Conservation (phyloP, 2,329 filamentous ascomycete species). For the Neonectria sp. region DNA sequence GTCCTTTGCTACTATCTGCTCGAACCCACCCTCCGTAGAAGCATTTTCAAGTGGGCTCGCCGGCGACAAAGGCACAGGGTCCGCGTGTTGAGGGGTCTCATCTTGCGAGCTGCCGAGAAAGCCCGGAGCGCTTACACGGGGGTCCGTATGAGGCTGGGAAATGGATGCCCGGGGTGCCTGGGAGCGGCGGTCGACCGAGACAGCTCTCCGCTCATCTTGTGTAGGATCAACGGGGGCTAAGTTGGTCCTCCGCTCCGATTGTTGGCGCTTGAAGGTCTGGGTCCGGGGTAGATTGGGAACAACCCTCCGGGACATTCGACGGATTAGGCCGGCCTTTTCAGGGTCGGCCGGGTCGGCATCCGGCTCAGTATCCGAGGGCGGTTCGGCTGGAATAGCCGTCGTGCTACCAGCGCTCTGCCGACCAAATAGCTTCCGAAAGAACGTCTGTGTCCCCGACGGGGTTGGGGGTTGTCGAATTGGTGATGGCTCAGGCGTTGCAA, state of each 20-base stretch:
- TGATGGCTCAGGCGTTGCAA: slow-evolving; percentile 48
- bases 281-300: slow-evolving; percentile 83
- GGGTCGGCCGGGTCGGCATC: slow-evolving; percentile 44
- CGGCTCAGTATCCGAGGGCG: slow-evolving; percentile 52
- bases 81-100: slow-evolving; percentile 34
- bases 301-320: slow-evolving; percentile 71
- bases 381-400: slow-evolving; percentile 32
- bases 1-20: slow-evolving; percentile 30
- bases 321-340: slow-evolving; percentile 54
- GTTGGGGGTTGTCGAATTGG: slow-evolving; percentile 46
- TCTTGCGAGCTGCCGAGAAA: slow-evolving; percentile 52
- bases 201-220: slow-evolving; percentile 77
- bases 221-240: slow-evolving; percentile 77
- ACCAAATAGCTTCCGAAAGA: slow-evolving; percentile 50
- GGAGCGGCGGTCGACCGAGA: slow-evolving; percentile 73
- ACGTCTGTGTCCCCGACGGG: slow-evolving; percentile 44
- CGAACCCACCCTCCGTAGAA: slow-evolving; percentile 19
- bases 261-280: slow-evolving; percentile 86
- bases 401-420: slow-evolving; percentile 36
- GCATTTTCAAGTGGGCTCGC: slow-evolving; percentile 33
- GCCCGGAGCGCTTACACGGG: slow-evolving; percentile 65
- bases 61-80: slow-evolving; percentile 34
- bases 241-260: slow-evolving; percentile 83
- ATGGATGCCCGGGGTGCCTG: slow-evolving; percentile 50
- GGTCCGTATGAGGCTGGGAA: slow-evolving; percentile 47